A percentile compares a stretch with the other conserved stretches of the same genome.
Conservation (phyloP, 179 eudicot species). For the Amaranthus tricolor region DNA sequence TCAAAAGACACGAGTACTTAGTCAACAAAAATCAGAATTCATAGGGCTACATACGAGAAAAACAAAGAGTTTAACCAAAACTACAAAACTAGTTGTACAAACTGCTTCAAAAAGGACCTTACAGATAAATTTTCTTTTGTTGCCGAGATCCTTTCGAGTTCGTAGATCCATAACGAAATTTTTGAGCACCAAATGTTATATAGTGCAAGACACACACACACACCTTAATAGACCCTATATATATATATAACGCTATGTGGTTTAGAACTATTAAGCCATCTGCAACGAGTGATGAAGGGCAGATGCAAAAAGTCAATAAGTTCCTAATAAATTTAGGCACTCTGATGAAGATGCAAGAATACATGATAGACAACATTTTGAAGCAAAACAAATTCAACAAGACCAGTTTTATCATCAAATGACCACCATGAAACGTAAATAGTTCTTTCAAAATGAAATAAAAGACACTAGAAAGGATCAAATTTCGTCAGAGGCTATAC, state of each 20-base stretch:
- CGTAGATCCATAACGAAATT: neutral
- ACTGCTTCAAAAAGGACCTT: neutral
- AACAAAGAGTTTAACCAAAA: neutral
- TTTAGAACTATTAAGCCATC: neutral
- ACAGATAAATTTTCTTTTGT: neutral
- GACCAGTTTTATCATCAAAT: neutral
- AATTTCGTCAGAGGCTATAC: slow-evolving; percentile 38
- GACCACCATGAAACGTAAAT: neutral
- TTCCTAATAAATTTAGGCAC: neutral
- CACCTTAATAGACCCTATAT: neutral
- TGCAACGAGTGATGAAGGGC: neutral
- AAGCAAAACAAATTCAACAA: slow-evolving; percentile 1
- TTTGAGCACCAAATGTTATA: neutral
- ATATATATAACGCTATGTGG: no score
- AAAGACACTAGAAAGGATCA: slow-evolving; percentile 3
- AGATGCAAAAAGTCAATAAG: slow-evolving; percentile 1
- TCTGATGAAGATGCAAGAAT: slow-evolving; percentile 6
- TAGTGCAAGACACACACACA: no score
- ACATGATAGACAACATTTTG: neutral
- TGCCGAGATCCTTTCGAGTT: neutral
- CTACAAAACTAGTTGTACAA: neutral
- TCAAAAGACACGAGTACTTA: slow-evolving; percentile 2
- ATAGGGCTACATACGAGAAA: slow-evolving; percentile 1
- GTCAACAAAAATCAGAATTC: slow-evolving; percentile 7
- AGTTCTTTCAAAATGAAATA: neutral